phyloP scores from a whole-genome alignment of 1,284 basidiomycete species.

The Rhodotorula sp. region DNA sequence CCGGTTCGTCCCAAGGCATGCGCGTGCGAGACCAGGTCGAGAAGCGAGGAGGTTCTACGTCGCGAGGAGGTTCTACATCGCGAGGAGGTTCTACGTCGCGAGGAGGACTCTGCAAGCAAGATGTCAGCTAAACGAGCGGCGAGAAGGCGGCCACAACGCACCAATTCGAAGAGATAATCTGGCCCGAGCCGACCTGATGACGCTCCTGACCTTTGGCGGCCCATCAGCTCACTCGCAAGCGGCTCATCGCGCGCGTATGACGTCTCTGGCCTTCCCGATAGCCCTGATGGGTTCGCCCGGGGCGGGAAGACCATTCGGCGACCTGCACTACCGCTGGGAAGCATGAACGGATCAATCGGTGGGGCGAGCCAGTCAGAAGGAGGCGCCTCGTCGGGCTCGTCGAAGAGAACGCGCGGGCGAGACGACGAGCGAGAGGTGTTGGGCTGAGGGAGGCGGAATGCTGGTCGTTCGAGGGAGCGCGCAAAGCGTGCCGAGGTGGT shows the following conservation, averaged over 20 bases:
- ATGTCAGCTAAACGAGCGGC: neutral
- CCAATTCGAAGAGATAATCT: neutral
- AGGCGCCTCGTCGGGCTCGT: constrained; percentile 5
- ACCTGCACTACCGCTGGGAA: constrained; percentile 33
- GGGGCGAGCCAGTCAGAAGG: neutral
- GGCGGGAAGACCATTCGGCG: constrained; percentile 19
- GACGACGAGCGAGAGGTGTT: neutral
- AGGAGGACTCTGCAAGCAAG: no score
- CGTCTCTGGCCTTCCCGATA: no score
- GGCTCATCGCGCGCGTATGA: no score
- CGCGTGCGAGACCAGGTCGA: neutral
- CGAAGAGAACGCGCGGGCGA: constrained; percentile 9
- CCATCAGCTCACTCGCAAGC: neutral
- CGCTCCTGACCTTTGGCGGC: neutral
- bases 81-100: no score
- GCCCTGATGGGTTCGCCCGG: constrained; percentile 15
- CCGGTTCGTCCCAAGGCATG: constrained; percentile 8
- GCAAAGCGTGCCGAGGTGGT: no score
- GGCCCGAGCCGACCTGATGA: neutral
- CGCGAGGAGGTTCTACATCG: no score
- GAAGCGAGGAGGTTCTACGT: no score
- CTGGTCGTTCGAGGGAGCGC: neutral
- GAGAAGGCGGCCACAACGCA: neutral
- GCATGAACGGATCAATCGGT: constrained; percentile 13
- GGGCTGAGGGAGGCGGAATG: neutral